A percentile compares a stretch with the other conserved stretches of the same genome.
Evolutionary conservation across 179 eudicot genomes (phyloP).

Genomic region (Pouteria campechiana): DNA sequence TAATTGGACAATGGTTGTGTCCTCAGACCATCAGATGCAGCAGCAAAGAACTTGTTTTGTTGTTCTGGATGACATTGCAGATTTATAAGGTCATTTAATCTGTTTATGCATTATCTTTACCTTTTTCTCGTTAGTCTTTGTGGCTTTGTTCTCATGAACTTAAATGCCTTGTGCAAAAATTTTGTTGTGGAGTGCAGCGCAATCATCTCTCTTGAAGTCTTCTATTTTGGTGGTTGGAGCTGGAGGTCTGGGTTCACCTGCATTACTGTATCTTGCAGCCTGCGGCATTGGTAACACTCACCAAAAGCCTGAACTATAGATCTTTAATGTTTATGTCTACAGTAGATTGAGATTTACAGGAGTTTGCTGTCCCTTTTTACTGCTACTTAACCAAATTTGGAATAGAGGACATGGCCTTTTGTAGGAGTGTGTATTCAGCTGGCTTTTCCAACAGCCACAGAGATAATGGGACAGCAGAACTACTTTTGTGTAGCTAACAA

Average conservation of each 20-base stretch:
- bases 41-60: neutral
- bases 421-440: too few species aligned
- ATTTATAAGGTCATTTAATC: neutral
- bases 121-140: neutral
- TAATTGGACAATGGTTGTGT: too few species aligned
- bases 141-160: neutral
- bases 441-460: too few species aligned
- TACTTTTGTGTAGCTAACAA: too few species aligned
- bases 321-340: too few species aligned
- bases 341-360: too few species aligned
- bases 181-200: slow-evolving; percentile 43
- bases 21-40: neutral
- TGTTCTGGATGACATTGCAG: too few species aligned
- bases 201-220: slow-evolving; percentile 64
- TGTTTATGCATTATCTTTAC: neutral
- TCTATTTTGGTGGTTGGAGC: slow-evolving; percentile 94
- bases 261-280: slow-evolving; percentile 89
- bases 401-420: too few species aligned
- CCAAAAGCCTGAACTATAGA: too few species aligned
- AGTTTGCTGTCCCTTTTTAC: neutral
- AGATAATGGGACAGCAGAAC: too few species aligned
- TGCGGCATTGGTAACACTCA: slow-evolving; percentile 89
- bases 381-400: too few species aligned
- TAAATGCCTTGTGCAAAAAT: neutral
- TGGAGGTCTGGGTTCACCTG: slow-evolving; percentile 97